Evolutionary conservation across 78 protist genomes (phyloP).

Genomic region (Chrysochromulina tobinii): DNA sequence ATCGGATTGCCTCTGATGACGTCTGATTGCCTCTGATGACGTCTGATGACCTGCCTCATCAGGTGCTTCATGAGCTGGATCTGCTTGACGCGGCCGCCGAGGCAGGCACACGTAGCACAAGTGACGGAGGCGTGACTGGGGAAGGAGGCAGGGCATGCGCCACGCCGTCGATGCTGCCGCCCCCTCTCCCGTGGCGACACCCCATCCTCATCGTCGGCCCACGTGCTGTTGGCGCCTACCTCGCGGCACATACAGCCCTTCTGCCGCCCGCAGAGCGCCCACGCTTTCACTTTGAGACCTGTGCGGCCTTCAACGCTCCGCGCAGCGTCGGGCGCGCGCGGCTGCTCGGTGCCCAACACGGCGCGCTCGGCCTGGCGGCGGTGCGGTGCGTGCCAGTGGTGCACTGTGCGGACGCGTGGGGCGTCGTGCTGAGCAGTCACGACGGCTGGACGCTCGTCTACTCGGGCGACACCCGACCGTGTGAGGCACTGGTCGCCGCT

Average conservation of each 20-base stretch:
- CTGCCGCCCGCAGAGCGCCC: not conserved
- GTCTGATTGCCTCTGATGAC: no score
- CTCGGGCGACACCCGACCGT: constrained; percentile 94
- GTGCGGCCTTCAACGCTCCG: not conserved
- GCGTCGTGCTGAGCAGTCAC: constrained; percentile 49
- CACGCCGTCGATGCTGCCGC: no score
- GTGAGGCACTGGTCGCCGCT: constrained; percentile 37
- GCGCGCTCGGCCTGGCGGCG: not conserved
- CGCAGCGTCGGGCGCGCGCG: not conserved
- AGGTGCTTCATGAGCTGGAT: no score
- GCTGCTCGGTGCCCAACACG: not conserved
- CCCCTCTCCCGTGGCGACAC: no score
- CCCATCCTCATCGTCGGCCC: constrained; percentile 32
- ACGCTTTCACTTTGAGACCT: not conserved
- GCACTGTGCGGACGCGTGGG: constrained; percentile 75
- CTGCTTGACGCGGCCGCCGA: no score
- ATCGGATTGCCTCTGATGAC: no score
- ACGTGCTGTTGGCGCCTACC: constrained; percentile 4
- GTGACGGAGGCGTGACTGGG: no score
- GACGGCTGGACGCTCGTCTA: constrained; percentile 63
- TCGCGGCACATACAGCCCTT: not conserved
- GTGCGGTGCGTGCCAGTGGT: constrained; percentile 54
- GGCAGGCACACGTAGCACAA: no score
- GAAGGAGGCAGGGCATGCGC: no score
- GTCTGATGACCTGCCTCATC: no score